These are phyloP conservation scores for Diaporthe ilicicola DNA, from an alignment of 2,329 filamentous ascomycete species.

Conservation along the genomic window DNA sequence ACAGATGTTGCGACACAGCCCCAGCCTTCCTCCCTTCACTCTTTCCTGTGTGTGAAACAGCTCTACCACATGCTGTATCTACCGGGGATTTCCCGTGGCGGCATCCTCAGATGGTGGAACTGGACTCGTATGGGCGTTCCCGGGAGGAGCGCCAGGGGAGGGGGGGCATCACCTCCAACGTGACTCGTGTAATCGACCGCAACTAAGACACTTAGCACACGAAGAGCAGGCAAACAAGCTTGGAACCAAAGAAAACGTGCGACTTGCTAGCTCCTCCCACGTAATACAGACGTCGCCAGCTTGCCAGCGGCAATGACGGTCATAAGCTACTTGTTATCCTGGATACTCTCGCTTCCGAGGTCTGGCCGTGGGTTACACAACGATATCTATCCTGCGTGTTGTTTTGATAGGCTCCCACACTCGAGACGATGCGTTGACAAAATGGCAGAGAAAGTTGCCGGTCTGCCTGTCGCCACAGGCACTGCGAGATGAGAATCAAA, in stretches of 20 bases:
- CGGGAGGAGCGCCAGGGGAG: constrained; percentile 32
- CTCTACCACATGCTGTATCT: constrained; percentile 21
- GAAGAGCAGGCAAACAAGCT: constrained; percentile 34
- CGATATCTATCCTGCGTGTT: constrained; percentile 7
- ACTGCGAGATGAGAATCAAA: background rate
- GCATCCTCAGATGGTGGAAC: background rate
- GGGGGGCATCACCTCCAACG: constrained; percentile 38
- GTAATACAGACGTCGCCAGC: constrained; percentile 23
- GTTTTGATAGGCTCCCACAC: constrained; percentile 22
- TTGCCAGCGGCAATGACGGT: constrained; percentile 28
- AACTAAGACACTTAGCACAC: constrained; percentile 46
- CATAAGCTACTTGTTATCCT: background rate
- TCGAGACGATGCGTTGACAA: background rate
- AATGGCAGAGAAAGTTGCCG: background rate
- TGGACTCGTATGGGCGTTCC: constrained; percentile 35
- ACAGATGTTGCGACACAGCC: constrained; percentile 28
- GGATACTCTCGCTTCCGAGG: constrained; percentile 10
- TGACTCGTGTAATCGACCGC: constrained; percentile 39
- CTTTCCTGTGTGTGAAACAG: background rate
- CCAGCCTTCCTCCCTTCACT: constrained; percentile 14
- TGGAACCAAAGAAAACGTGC: constrained; percentile 20
- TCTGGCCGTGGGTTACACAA: constrained; percentile 9
- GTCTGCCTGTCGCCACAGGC: constrained; percentile 13
- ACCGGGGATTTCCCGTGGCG: constrained; percentile 36
- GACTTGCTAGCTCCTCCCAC: constrained; percentile 18